phyloP scores from a whole-genome alignment of 306 rosid species.

The Pyrus bretschneideri region DNA sequence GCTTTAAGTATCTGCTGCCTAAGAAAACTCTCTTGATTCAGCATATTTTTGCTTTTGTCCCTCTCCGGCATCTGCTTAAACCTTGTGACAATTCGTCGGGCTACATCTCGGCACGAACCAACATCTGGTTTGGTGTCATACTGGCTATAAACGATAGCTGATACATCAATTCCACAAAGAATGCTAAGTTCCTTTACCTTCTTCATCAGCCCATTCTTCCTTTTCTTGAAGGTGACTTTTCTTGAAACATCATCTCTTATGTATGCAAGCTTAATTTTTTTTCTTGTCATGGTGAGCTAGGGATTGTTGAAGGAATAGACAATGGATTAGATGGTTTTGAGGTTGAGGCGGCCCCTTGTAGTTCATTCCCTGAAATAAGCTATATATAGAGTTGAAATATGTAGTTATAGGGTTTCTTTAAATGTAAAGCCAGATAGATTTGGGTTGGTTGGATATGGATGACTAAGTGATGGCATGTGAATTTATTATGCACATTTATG shows the following conservation, averaged over 20 bases:
- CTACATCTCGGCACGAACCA: constrained; percentile 4
- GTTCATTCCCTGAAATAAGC: not conserved
- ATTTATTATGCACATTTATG: not conserved
- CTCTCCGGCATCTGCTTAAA: not conserved
- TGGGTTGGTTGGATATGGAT: not conserved
- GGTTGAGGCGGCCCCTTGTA: not conserved
- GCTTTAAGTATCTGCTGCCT: constrained; percentile 3
- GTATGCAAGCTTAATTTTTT: constrained; percentile 17
- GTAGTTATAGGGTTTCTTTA: not conserved
- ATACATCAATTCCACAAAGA: constrained; percentile 14
- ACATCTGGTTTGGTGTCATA: constrained; percentile 4
- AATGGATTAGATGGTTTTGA: not conserved
- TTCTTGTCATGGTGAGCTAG: constrained; percentile 9
- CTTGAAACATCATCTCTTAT: constrained; percentile 13
- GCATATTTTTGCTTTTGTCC: constrained; percentile 1
- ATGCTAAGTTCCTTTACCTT: constrained; percentile 17
- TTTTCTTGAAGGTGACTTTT: constrained; percentile 22
- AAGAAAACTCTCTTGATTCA: constrained; percentile 8
- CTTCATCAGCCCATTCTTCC: constrained; percentile 18
- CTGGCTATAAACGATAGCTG: constrained; percentile 6
- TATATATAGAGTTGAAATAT: not conserved
- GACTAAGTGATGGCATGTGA: not conserved
- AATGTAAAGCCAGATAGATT: not conserved
- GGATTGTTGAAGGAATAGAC: not conserved
- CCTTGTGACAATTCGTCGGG: not conserved